Evolutionary conservation across 768 basidiomycete species (phyloP), one percentile per base, ranked within the genome.

Genomic region (Termitomyces eurrhizus): DNA sequence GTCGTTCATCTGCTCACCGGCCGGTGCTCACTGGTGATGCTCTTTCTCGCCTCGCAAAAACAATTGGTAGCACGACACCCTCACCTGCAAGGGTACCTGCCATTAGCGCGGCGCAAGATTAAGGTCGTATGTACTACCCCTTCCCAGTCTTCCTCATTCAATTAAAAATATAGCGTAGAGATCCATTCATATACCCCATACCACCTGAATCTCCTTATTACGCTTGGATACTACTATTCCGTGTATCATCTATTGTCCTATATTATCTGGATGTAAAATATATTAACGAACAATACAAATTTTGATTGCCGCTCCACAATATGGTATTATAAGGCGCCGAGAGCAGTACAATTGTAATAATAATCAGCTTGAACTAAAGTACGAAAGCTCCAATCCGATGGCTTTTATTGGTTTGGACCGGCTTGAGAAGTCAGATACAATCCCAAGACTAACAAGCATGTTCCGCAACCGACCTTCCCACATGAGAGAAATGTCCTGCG

Each of bases 401-500:
- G 90, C 87, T 70, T 87, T 88, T 63, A 98, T 93, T 11, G 95
- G 95, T 70, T 89, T 92, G 52, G 88, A 83, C 48, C 92, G 80
- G 68, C 85, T 91, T 2, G 91, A 85, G 14, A 98, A 80, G 71
- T 98, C 93, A 3, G 93, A 93, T n/a, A 94, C 83, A 16, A 97
- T 86, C 6, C 96, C 96, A 33, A 96, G 72, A 64, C 94, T 91
- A 63, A 98, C 85, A 8, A 98, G 77, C 78, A 95, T 88, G 66
- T 94, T 93, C 56, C 88, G 84, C 67, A 98, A 72, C 24, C 95
- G 86, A 14, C 95, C 94, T 75, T 97, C 93, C 92, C 96, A 98
- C 71, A 97, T 84, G 44, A 98, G 70, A 5, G 95, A 90, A 21
- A 98, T 80, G 62, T 94, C 90, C 95, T 95, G 60, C 32, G 64